Conservation (phyloP, 768 basidiomycete genomes). For the Rhizopogon vesiculosus region DNA sequence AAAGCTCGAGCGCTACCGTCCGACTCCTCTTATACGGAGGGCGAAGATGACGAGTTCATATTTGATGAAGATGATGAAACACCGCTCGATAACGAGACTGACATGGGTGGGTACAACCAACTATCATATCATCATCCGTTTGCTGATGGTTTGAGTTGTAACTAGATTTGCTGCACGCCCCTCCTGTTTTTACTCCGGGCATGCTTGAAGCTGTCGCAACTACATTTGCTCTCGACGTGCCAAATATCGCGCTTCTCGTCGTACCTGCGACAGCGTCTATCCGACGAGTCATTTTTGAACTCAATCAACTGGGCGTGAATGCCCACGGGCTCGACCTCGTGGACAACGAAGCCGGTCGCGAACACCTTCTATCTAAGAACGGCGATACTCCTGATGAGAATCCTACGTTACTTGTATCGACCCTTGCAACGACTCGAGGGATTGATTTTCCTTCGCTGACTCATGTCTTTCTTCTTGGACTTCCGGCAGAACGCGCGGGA, state of each 20-base stretch:
- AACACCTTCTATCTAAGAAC: slow-evolving; percentile 35
- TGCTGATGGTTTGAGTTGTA: slow-evolving; percentile 6
- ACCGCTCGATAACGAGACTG: slow-evolving; percentile 12
- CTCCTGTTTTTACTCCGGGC: slow-evolving; percentile 51
- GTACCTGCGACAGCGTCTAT: slow-evolving; percentile 59
- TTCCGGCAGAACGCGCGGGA: slow-evolving; percentile 45
- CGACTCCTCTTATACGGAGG: not conserved
- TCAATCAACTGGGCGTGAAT: slow-evolving; percentile 61
- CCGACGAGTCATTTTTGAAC: slow-evolving; percentile 57
- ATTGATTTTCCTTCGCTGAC: slow-evolving; percentile 66
- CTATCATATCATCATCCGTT: not conserved
- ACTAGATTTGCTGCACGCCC: slow-evolving; percentile 39
- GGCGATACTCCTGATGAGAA: slow-evolving; percentile 34
- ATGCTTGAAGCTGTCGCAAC: slow-evolving; percentile 66
- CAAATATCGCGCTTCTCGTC: slow-evolving; percentile 61
- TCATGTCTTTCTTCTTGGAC: slow-evolving; percentile 72
- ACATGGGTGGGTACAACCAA: slow-evolving; percentile 15
- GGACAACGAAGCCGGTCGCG: slow-evolving; percentile 36
- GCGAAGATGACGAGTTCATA: slow-evolving; percentile 10
- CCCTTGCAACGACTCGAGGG: slow-evolving; percentile 66
- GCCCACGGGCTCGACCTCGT: slow-evolving; percentile 58
- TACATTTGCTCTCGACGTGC: slow-evolving; percentile 70
- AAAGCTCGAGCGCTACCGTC: slow-evolving; percentile 2
- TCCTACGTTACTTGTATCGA: slow-evolving; percentile 64
- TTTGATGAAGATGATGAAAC: slow-evolving; percentile 19